A percentile compares a stretch with the other conserved stretches of the same genome.
These are phyloP conservation scores for Alternaria atra DNA, from an alignment of 2,329 filamentous ascomycete species.

Conservation along the genomic window DNA sequence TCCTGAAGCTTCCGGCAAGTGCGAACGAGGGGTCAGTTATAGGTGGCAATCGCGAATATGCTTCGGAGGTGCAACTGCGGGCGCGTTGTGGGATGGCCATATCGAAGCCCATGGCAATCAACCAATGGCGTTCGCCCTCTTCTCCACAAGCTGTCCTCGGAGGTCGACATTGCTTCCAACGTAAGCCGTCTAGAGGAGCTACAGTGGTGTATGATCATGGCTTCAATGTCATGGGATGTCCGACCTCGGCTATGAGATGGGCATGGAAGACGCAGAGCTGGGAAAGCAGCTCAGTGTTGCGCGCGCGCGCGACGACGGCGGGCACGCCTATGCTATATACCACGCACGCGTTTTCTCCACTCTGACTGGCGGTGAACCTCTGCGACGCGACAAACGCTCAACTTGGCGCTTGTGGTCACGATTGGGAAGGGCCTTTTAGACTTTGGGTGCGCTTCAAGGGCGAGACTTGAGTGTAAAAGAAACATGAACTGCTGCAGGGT, in stretches of 20 bases:
- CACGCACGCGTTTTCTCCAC: conserved; percentile 29
- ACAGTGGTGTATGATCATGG: conserved; percentile 12
- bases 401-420: conserved; percentile 30
- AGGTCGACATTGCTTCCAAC: conserved; percentile 30
- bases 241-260: not conserved
- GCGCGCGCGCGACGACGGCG: conserved; percentile 1
- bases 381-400: conserved; percentile 8
- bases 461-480: not conserved
- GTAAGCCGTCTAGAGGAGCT: conserved; percentile 16
- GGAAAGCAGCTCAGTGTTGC: conserved; percentile 10
- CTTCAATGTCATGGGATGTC: conserved; percentile 5
- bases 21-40: conserved; percentile 22
- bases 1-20: conserved; percentile 18
- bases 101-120: conserved; percentile 22
- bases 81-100: conserved; percentile 33
- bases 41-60: conserved; percentile 14
- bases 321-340: conserved; percentile 22
- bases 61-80: conserved; percentile 20
- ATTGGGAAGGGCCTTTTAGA: conserved; percentile 13
- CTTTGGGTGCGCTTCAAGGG: not conserved
- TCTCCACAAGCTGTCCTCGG: conserved; percentile 38
- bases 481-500: conserved; percentile 5
- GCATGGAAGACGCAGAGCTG: not conserved
- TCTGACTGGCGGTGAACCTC: conserved; percentile 35
- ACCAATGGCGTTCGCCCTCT: conserved; percentile 37